These are phyloP conservation scores for Monosporascus ibericus DNA, from an alignment of 2,329 filamentous ascomycete species.

Conservation along the genomic window DNA sequence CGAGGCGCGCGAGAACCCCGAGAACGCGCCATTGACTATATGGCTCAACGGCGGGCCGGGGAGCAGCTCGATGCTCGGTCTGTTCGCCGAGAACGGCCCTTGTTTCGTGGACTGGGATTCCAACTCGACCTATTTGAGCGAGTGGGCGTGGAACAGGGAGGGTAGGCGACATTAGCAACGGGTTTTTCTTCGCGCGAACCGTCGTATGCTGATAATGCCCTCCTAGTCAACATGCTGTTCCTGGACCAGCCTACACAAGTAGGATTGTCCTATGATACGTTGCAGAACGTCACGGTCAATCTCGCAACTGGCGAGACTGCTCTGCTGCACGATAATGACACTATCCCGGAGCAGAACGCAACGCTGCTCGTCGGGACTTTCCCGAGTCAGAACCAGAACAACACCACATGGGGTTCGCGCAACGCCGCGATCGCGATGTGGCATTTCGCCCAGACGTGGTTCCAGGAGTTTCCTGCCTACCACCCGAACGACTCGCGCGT, in stretches of 20 bases:
- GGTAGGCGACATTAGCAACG: constrained; percentile 10
- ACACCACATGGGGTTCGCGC: constrained; percentile 41
- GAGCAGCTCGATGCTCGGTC: constrained; percentile 46
- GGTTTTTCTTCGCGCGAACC: background rate
- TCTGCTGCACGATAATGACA: constrained; percentile 30
- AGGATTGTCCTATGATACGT: constrained; percentile 54
- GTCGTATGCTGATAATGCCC: background rate
- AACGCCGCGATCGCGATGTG: constrained; percentile 50
- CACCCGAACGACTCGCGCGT: constrained; percentile 54
- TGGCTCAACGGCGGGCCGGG: constrained; percentile 57
- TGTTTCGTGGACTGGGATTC: constrained; percentile 39
- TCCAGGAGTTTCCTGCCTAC: constrained; percentile 49
- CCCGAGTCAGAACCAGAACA: constrained; percentile 37
- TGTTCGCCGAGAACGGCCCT: constrained; percentile 45
- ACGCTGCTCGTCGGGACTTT: constrained; percentile 47
- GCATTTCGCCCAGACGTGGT: constrained; percentile 55
- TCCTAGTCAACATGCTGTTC: constrained; percentile 46
- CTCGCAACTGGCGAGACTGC: constrained; percentile 26
- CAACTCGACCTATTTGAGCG: constrained; percentile 43
- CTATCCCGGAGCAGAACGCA: constrained; percentile 28
- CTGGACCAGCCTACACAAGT: constrained; percentile 54
- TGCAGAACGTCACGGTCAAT: constrained; percentile 49
- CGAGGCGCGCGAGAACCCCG: constrained; percentile 25
- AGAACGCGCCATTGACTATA: constrained; percentile 38
- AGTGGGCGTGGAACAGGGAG: constrained; percentile 51